Percentiles rank a stretch among this genome's conserved stretches.
These are phyloP conservation scores for Wallemia hederae DNA, from an alignment of 1,284 basidiomycete genomes.

Conservation along the genomic window DNA sequence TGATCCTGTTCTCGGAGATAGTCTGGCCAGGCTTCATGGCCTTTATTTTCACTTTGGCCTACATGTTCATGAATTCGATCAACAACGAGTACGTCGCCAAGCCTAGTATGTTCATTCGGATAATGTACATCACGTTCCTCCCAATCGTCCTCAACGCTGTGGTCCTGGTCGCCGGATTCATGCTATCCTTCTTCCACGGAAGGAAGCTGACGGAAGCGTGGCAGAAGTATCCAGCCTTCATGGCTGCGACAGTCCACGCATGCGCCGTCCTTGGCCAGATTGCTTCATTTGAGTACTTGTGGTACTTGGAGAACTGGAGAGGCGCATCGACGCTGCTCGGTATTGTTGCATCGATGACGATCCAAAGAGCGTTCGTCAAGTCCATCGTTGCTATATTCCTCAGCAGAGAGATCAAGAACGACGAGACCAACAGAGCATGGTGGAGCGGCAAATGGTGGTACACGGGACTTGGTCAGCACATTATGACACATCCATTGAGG, in stretches of 20 bases:
- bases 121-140: conserved; percentile 71
- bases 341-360: conserved; percentile 52
- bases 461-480: conserved; percentile 55
- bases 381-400: conserved; percentile 69
- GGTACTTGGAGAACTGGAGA: conserved; percentile 84
- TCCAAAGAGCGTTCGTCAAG: conserved; percentile 75
- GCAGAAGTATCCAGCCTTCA: conserved; percentile 59
- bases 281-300: conserved; percentile 81
- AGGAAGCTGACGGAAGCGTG: conserved; percentile 60
- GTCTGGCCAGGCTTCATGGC: conserved; percentile 59
- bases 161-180: conserved; percentile 53
- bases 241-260: conserved; percentile 61
- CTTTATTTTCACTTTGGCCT: conserved; percentile 52
- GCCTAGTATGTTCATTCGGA: conserved; percentile 51
- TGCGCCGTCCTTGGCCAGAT: conserved; percentile 52
- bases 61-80: conserved; percentile 56
- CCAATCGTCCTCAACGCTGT: conserved; percentile 89
- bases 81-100: conserved; percentile 22
- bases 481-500: conserved; percentile 73
- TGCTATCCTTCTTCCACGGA: conserved; percentile 70
- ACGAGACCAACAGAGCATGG: conserved; percentile 88
- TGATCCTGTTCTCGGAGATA: conserved; percentile 63
- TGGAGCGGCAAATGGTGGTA: conserved; percentile 95
- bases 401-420: conserved; percentile 85
- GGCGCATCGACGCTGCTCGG: conserved; percentile 78